Evolutionary conservation across 306 rosid species (phyloP).

Genomic region (Cicer bijugum): DNA sequence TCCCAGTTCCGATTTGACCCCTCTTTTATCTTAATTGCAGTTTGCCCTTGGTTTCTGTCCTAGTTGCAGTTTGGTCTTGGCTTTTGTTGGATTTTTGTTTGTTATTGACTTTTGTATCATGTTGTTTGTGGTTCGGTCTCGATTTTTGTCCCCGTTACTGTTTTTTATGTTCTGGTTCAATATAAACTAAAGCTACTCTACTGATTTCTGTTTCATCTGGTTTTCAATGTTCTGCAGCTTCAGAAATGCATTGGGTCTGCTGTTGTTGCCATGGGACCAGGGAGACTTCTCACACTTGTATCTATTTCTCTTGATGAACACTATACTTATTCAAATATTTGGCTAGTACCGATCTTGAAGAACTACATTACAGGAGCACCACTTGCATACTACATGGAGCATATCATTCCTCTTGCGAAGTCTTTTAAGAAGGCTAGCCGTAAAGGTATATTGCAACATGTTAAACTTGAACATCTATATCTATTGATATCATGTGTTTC

Average conservation of each 20-base stretch:
- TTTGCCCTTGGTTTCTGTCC: too few relatives aligned
- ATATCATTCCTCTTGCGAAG: slow-evolving; percentile 84
- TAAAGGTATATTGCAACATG: slow-evolving; percentile 60
- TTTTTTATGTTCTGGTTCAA: slow-evolving; percentile 4
- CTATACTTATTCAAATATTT: slow-evolving; percentile 63
- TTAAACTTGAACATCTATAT: slow-evolving; percentile 29
- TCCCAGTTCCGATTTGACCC: too few relatives aligned
- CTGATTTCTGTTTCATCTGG: slow-evolving; percentile 34
- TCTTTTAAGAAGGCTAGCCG: slow-evolving; percentile 71
- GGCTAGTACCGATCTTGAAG: slow-evolving; percentile 83
- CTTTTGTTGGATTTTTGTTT: neutral
- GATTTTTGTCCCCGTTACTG: neutral
- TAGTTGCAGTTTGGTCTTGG: too few relatives aligned
- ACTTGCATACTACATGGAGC: slow-evolving; percentile 71
- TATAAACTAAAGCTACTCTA: slow-evolving; percentile 17
- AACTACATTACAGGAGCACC: slow-evolving; percentile 74
- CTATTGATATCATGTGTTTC: slow-evolving; percentile 10
- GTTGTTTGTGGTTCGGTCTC: neutral
- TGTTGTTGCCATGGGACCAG: slow-evolving; percentile 85
- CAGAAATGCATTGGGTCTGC: slow-evolving; percentile 85
- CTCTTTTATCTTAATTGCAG: too few relatives aligned
- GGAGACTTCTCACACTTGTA: slow-evolving; percentile 65
- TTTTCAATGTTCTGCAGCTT: slow-evolving; percentile 60
- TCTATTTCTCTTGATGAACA: slow-evolving; percentile 69
- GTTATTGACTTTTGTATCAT: neutral